phyloP scores from a whole-genome alignment of 1,139 yeast genomes.

The Blastobotrys malaysiensis region DNA sequence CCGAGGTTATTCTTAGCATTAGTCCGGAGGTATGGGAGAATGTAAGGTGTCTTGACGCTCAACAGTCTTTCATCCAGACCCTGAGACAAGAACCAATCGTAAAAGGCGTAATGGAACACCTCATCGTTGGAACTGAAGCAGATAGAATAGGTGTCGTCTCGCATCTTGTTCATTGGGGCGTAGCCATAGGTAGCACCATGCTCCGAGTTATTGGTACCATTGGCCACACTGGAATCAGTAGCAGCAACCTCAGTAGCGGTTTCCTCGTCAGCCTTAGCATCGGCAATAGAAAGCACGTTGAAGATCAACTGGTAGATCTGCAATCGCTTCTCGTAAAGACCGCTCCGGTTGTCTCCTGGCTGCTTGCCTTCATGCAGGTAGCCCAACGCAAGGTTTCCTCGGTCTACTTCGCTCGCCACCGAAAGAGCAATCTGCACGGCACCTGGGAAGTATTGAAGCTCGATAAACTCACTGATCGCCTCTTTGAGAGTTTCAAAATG shows the following conservation, averaged over 20 bases:
- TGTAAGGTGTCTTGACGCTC: conserved; percentile 74
- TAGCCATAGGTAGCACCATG: conserved; percentile 6
- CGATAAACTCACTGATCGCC: conserved; percentile 71
- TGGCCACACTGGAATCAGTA: conserved; percentile 25
- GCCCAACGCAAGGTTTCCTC: conserved; percentile 51
- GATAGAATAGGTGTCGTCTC: conserved; percentile 68
- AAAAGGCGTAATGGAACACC: conserved; percentile 81
- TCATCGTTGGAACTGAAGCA: conserved; percentile 75
- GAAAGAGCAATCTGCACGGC: conserved; percentile 80
- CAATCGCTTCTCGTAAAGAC: conserved; percentile 44
- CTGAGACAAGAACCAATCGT: conserved; percentile 85
- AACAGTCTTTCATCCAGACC: conserved; percentile 73
- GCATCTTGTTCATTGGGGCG: conserved; percentile 44
- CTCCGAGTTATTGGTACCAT: conserved; percentile 13
- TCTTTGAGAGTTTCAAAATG: conserved; percentile 77
- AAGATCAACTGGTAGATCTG: conserved; percentile 70
- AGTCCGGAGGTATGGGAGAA: conserved; percentile 70
- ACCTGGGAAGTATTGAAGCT: conserved; percentile 73
- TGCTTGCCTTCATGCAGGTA: conserved; percentile 48
- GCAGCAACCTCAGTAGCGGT: conserved; percentile 30
- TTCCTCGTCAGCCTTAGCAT: conserved; percentile 54
- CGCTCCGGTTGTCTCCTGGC: conserved; percentile 44
- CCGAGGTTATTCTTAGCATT: conserved; percentile 62
- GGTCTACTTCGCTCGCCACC: conserved; percentile 65
- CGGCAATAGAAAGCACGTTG: conserved; percentile 65